Evolutionary conservation across 1,284 basidiomycete species (phyloP), one percentile per base, ranked within the genome.

Genomic region (Boletus smithii): DNA sequence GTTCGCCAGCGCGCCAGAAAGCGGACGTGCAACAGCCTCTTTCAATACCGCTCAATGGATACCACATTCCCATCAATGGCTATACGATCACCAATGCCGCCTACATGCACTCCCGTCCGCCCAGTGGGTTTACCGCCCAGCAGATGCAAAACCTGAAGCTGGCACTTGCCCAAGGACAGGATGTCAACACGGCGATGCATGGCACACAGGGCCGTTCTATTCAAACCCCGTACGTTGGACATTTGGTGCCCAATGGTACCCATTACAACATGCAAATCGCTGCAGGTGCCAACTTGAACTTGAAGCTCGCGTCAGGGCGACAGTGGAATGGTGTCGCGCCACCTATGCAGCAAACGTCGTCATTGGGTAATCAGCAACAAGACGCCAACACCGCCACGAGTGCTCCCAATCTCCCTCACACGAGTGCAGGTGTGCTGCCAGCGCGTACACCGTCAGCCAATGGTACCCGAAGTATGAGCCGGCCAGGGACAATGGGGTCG

Each of bases 81-180:
- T 76, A 61, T 54, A 60, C 59, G 57, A 63, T 68, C 48, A 60
- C 69, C 13, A 72, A 69, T 41, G 56, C 60, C 9, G 37, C 63
- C 24, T 69, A 65, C 48, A 53, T 69, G 46, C 69, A 59, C 17
- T 13, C 63, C 2, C 55, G 62, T 35, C 69, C 62, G 24, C 59
- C 63, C 2, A 68, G 69, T 51, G 64, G 63, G 29, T 54, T 82
- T 35, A 77, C 67, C 22, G 44, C 66, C 13, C 81, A 83, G 50
- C 80, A 82, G 56, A 68, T 82, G 63, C 76, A 81, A 59, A 73
- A 67, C 42, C 55, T 81, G 35, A 81, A 81, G 62, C 64, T 73
- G 5, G 73, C 71, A 1, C 74, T 80, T 47, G 73, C 71, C 16
- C 60, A 70, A 39, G 59, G 65, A 20, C 69, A 71, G 36, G 75